Conservation (phyloP, 495 filamentous ascomycete species). For the Penicillium psychrofluorescens region DNA sequence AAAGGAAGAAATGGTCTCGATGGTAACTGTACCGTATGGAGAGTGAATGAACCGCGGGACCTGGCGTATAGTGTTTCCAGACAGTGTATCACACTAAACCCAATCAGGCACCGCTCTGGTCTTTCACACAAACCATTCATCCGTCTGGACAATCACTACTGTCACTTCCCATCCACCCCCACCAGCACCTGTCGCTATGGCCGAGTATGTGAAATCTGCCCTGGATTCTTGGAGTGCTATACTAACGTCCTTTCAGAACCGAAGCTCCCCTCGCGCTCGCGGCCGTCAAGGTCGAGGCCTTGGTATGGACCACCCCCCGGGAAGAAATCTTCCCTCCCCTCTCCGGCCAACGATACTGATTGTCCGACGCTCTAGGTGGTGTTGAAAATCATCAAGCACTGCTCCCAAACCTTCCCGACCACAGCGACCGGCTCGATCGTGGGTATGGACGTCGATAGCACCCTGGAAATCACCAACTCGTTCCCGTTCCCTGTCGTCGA, state of each 20-base stretch:
- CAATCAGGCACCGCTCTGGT: slow-evolving; percentile 15
- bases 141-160: slow-evolving; percentile 19
- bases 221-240: not conserved
- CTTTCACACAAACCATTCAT: slow-evolving; percentile 40
- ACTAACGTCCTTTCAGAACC: slow-evolving; percentile 11
- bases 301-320: slow-evolving; percentile 45
- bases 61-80: not conserved
- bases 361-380: slow-evolving; percentile 57
- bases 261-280: slow-evolving; percentile 61
- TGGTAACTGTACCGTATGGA: slow-evolving; percentile 9
- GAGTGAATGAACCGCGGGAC: slow-evolving; percentile 8
- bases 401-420: slow-evolving; percentile 78
- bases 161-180: slow-evolving; percentile 20
- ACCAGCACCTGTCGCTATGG: slow-evolving; percentile 29
- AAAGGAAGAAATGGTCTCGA: too few relatives aligned
- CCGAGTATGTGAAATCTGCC: slow-evolving; percentile 27
- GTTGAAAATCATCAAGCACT: slow-evolving; percentile 95
- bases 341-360: slow-evolving; percentile 23
- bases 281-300: slow-evolving; percentile 77
- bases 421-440: slow-evolving; percentile 84
- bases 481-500: slow-evolving; percentile 93
- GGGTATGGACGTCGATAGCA: slow-evolving; percentile 81
- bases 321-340: slow-evolving; percentile 27
- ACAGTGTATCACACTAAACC: slow-evolving; percentile 13
- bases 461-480: slow-evolving; percentile 85